phyloP scores from a whole-genome alignment of 345 rosid species.

The Eutrema yunnanense region DNA sequence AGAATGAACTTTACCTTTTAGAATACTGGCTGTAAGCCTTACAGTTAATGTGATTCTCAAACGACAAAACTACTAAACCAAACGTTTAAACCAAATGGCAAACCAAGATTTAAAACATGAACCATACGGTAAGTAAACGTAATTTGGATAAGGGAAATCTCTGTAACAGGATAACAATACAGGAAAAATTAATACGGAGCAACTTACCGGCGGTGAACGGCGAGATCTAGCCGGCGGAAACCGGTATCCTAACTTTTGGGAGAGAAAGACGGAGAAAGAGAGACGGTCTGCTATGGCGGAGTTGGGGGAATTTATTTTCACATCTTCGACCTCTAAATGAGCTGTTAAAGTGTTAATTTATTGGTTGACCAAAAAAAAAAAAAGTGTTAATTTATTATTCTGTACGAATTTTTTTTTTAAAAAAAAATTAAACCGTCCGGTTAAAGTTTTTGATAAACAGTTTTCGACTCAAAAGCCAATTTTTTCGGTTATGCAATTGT shows the following conservation, averaged over 20 bases:
- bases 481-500: no score
- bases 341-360: background rate
- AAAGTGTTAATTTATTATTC: background rate
- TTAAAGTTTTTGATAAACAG: background rate
- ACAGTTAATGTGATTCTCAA: no score
- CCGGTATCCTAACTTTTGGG: conserved; percentile 22
- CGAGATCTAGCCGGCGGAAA: conserved; percentile 27
- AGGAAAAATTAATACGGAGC: background rate
- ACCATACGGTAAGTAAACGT: no score
- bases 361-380: background rate
- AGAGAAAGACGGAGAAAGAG: conserved; percentile 21
- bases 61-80: no score
- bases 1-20: no score
- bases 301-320: background rate
- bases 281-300: conserved; percentile 18
- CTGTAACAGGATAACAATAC: background rate
- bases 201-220: conserved; percentile 11
- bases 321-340: conserved; percentile 5
- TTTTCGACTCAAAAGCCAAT: no score
- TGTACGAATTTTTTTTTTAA: background rate
- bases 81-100: no score
- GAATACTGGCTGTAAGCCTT: no score
- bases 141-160: no score
- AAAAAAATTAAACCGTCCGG: background rate
- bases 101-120: no score